Base-by-base conservation (phyloP, 371 early-diverging fungal species). In the Dipsacomyces acuminosporus region DNA sequence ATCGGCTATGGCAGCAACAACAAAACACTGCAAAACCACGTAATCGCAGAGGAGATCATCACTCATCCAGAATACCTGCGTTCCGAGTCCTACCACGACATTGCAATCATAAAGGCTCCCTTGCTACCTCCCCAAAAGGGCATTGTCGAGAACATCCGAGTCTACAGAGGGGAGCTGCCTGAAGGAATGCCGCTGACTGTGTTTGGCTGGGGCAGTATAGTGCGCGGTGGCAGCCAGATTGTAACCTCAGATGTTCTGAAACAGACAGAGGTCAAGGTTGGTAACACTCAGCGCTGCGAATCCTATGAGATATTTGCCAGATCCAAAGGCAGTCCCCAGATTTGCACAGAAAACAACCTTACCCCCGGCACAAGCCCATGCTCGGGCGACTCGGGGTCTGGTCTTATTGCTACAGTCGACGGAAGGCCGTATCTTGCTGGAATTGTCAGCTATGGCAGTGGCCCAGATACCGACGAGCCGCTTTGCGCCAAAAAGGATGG, bases 401-500 rank as follows among this genome's bases (percentile, higher is more conserved):
- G 67, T 15, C 46, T 61, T 18, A 61, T 53, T 45, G 45, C 44
- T 11, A 25, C 41, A 0, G 25, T 41, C 1, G 41, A 41, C 18
- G 66, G 66, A 1, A 20, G 26, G 14, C 15, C 7, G 19, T 61
- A 36, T 42, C 19, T 66, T 25, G 61, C 54, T 14, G 66, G 66
- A 0, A 41, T 66, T 50, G 61, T 61, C n/a, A 66, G 66, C 61
- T 66, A 52, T 35, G 66, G 66, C 66, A 61, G 48, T 36, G 66
- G 66, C 13, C 47, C 66, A 15, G 36, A 60, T 7, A 22, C 56
- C 19, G 5, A 34, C 8, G 61, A 61, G 26, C 51, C 60, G n/a
- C 48, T 61, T 2, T 65, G 66, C 20, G 60, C 66, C 5, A 25
- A 56, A 33, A 42, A 56, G 42, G 61, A 66, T 19, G 66, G 66